A percentile compares a stretch with the other conserved stretches of the same genome.
phyloP scores from a whole-genome alignment of 768 basidiomycete genomes.

The Mycena latifolia region DNA sequence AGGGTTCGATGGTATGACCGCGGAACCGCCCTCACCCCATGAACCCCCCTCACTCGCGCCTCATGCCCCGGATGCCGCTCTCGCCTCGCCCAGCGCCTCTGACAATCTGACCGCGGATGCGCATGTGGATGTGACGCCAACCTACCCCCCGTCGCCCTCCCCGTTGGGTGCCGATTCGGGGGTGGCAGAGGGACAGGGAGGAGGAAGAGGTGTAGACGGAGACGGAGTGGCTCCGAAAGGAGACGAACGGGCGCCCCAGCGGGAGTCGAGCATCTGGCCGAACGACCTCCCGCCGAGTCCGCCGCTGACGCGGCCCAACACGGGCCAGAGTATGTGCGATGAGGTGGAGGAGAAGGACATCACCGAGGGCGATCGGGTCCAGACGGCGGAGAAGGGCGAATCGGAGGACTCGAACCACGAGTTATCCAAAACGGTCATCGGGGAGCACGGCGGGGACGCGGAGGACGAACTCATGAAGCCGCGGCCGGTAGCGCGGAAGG shows the following conservation, averaged over 20 bases:
- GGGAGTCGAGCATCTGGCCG: slow-evolving; percentile 36
- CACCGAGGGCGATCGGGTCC: slow-evolving; percentile 25
- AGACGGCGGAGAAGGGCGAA: background rate
- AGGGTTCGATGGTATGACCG: slow-evolving; percentile 29
- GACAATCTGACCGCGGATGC: background rate
- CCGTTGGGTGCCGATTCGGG: background rate
- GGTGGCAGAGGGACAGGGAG: background rate
- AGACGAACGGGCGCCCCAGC: slow-evolving; percentile 25
- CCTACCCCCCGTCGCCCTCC: background rate
- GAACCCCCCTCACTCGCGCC: background rate
- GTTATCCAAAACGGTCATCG: slow-evolving; percentile 24
- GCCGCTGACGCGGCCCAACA: slow-evolving; percentile 43
- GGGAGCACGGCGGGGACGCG: slow-evolving; percentile 8
- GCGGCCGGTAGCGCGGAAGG: slow-evolving; percentile 39
- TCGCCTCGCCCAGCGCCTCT: background rate
- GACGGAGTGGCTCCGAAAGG: slow-evolving; percentile 15
- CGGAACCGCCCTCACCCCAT: slow-evolving; percentile 28
- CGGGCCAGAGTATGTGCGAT: slow-evolving; percentile 34
- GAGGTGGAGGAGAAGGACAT: slow-evolving; percentile 43
- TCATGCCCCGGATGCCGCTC: background rate
- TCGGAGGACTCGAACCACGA: slow-evolving; percentile 22
- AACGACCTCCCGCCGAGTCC: slow-evolving; percentile 47
- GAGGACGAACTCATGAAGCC: slow-evolving; percentile 23
- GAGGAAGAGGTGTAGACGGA: background rate
- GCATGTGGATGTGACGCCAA: background rate